These are phyloP conservation scores for Fraxinus velutina DNA, from an alignment of 305 asterid genomes.

Conservation along the genomic window DNA sequence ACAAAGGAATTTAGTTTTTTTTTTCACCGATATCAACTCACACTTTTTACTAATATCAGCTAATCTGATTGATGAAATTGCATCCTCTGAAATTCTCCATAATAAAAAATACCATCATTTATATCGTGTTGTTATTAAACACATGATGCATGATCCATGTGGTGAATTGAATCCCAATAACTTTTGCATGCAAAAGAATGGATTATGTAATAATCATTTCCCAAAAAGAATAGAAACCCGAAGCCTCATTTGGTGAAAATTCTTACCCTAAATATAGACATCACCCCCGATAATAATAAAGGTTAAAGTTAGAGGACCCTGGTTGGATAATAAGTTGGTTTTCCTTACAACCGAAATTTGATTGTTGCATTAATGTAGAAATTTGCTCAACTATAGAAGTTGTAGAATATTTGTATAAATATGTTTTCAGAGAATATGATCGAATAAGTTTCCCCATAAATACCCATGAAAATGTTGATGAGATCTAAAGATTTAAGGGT, in stretches of 20 bases:
- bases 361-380: neutral
- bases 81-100: no score
- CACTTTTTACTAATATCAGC: no score
- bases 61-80: no score
- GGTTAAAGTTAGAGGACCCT: neutral
- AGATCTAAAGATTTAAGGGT: neutral
- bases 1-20: no score
- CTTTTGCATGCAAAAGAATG: no score
- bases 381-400: neutral
- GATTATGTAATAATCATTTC: no score
- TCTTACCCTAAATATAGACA: neutral
- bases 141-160: neutral
- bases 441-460: neutral
- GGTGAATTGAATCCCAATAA: neutral
- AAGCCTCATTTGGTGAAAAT: neutral
- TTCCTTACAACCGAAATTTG: neutral
- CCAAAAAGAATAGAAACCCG: neutral
- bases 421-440: neutral
- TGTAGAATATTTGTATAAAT: neutral
- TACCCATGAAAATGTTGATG: neutral
- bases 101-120: neutral
- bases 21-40: no score
- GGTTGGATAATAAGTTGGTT: neutral
- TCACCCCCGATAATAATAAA: neutral
- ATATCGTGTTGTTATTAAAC: neutral